Conservation (phyloP, 2,329 filamentous ascomycete species). For the Fusarium oxysporum region DNA sequence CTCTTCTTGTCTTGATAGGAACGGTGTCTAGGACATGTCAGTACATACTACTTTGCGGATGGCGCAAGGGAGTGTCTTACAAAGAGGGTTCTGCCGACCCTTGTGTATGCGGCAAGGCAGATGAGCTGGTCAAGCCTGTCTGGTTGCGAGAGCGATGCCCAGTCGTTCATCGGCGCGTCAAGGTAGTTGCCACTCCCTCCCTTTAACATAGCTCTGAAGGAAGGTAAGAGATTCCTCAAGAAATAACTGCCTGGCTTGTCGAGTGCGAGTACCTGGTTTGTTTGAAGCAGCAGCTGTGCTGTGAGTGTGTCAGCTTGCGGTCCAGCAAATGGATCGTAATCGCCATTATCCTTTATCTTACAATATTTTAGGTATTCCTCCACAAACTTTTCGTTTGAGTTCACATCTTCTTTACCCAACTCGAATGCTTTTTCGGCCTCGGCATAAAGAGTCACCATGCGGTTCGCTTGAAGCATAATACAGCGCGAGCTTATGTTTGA, state of each 20-base stretch:
- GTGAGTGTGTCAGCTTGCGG: no score
- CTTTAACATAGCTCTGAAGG: no score
- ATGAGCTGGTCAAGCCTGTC: no score
- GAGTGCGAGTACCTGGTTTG: not conserved
- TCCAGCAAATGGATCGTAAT: no score
- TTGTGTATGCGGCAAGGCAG: not conserved
- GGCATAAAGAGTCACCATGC: not conserved
- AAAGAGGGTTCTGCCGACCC: not conserved
- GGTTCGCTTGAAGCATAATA: not conserved
- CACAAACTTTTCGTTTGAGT: not conserved
- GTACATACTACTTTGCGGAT: not conserved
- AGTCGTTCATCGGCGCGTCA: slow-evolving; percentile 5
- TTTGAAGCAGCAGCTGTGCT: no score
- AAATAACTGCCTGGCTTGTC: slow-evolving; percentile 8
- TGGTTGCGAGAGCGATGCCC: no score
- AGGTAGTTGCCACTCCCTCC: no score
- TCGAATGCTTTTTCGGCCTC: not conserved
- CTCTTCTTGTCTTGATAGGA: no score
- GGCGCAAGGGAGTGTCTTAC: not conserved
- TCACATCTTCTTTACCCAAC: not conserved
- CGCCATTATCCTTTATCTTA: no score
- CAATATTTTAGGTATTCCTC: not conserved
- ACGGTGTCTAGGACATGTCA: slow-evolving; percentile 5
- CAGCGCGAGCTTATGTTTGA: not conserved
- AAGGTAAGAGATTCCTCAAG: not conserved